These are phyloP conservation scores for Amanita inopinata DNA, from an alignment of 768 basidiomycete genomes.

Conservation along the genomic window DNA sequence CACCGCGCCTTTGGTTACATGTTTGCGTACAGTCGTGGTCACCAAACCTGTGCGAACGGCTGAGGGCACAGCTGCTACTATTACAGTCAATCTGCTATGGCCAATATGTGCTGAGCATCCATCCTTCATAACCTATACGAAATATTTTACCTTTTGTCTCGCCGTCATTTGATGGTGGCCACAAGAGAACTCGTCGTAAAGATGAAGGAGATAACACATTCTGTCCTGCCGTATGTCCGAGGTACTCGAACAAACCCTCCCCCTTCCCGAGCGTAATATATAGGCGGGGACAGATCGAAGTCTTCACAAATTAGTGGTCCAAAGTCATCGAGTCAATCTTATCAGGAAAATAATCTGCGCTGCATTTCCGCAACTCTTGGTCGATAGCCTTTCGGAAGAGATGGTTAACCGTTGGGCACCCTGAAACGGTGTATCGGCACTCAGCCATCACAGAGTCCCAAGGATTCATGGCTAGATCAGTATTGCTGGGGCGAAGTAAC, in stretches of 20 bases:
- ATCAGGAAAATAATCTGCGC: neutral
- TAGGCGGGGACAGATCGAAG: slow-evolving; percentile 8
- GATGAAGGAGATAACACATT: slow-evolving; percentile 16
- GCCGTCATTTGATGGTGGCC: slow-evolving; percentile 19
- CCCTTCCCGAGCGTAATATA: slow-evolving; percentile 22
- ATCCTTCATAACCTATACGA: slow-evolving; percentile 14
- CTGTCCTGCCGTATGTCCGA: too few species aligned
- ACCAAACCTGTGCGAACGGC: slow-evolving; percentile 21
- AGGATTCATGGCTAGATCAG: too few species aligned
- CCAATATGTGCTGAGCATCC: neutral
- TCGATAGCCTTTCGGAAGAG: neutral
- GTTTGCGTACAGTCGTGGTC: slow-evolving; percentile 27
- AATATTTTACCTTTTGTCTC: slow-evolving; percentile 22
- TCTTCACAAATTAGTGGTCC: neutral
- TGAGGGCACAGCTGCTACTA: slow-evolving; percentile 26
- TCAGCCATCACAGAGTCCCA: too few species aligned
- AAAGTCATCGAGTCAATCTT: neutral
- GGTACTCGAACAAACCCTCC: too few species aligned
- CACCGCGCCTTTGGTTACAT: slow-evolving; percentile 27
- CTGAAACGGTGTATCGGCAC: too few species aligned
- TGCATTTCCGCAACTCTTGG: neutral
- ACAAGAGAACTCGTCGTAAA: slow-evolving; percentile 25
- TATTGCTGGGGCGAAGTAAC: too few species aligned
- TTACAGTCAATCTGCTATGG: slow-evolving; percentile 40
- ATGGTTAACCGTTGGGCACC: too few species aligned